Base-by-base conservation (phyloP, 306 rosid species). In the Dalbergia oliveri region DNA sequence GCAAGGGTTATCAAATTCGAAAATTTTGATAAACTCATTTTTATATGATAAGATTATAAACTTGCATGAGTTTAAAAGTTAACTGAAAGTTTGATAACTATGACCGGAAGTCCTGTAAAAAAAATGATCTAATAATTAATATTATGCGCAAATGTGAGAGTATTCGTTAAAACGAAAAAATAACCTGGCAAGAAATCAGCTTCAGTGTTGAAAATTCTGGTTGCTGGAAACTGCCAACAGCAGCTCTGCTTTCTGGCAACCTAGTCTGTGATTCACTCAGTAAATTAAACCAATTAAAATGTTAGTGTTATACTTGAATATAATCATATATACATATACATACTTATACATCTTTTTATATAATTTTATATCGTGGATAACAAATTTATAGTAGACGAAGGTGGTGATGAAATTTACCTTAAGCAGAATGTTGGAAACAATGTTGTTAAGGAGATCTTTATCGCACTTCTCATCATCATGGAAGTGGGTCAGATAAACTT, bases 181-280 rank as follows among this genome's bases (percentile, higher is more conserved):
- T 77, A 35, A 83, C 87, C 87, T 83, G 87, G 60, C 66, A 49
- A 73, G 80, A 73, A 83, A 79, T 83, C 80, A 66, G 83, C 83
- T 83, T 83, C 18, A 83, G 45, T 39, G 59, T 57, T 16, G 37
- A 54, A 13, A 65, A 78, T 31, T 79, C 83, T 47, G 83, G 80
- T 6, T 58, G 57, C 5, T 59, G 59, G 62, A 83, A 78, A 50
- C 15, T 53, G 45, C 69, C 66, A 7, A 7, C 57, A 23, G 15
- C 16, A 44, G 56, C 74, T 70, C 37, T 76, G 73, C 8, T 21
- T 75, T 82, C 85, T n/a, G 60, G 5, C 4, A 45, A 39, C 70
- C 78, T 76, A 60, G 72, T 58, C 77, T 63, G 77, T 33, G 31
- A 26, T n/a, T 45, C 58, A 60, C 43, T 15, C 47, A 31, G 61